Evolutionary conservation across 306 rosid species (phyloP), one percentile per base, ranked within the genome.

Genomic region (Sophora flavescens): DNA sequence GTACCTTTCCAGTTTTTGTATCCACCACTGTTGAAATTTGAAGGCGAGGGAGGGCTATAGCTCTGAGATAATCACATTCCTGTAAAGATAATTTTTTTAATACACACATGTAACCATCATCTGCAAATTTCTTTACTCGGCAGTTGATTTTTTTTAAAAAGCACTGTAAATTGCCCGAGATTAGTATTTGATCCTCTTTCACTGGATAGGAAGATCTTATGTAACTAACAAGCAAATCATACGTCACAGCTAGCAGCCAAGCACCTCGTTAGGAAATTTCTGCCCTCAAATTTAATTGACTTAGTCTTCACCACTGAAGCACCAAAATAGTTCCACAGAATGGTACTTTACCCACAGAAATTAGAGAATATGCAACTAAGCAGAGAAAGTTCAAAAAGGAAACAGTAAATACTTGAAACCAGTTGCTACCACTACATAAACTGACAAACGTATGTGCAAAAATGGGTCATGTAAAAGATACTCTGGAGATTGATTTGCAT

Each of bases 31-130:
- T 95, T 42, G 99, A 95, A 86, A 84, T 53, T 70, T 90, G 84
- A 75, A 95, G 91, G 77, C 92, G 97, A 81, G 99, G 96, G 70
- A 72, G 89, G 64, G 99, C 97, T 62, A 92, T 0, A 39, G 81
- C 89, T 84, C 86, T 89, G 62, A 95, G 97, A 80, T 90, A 90
- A 81, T 95, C 96, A 39, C 99, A 95, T 85, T 95, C 99, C 99
- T 95, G 86, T 17, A 63, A 78, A 72, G 70, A 63, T 39, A 71
- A 79, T 22, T 78, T 35, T 28, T 82, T 69, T 35, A 74, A 58
- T 53, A 72, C 8, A 39, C n/a, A 7, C 41, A 6, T 38, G 41
- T 44, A n/a, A 39, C 26, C 35, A 8, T 59, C 42, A 58, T 48
- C 36, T 15, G 28, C 42, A 66, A 52, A 30, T 30, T 48, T 65